These are phyloP conservation scores for Pythium myriotylum DNA, from an alignment of 352 stramenopile species.

Conservation along the genomic window DNA sequence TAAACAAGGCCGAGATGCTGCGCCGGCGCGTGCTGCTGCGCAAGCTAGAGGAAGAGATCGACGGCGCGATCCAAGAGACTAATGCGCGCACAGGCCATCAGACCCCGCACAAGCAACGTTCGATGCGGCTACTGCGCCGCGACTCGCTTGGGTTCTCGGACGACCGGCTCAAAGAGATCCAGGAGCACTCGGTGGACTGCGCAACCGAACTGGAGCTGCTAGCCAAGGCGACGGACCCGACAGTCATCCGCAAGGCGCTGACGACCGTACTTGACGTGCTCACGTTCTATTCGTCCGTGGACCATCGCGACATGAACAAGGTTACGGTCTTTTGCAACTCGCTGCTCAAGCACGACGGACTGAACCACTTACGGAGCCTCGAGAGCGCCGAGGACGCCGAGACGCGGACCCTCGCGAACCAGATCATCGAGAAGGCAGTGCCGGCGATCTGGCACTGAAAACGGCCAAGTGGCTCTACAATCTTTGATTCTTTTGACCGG, in stretches of 20 bases:
- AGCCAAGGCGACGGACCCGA: conserved; percentile 16
- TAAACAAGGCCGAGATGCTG: conserved; percentile 65
- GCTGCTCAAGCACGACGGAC: conserved; percentile 67
- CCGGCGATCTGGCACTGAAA: conserved; percentile 77
- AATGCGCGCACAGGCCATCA: conserved; percentile 12
- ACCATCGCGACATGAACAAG: conserved; percentile 79
- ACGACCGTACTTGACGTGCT: conserved; percentile 72
- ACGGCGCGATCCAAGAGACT: conserved; percentile 66
- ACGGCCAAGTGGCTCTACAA: conserved; percentile 17
- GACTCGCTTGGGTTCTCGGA: conserved; percentile 43
- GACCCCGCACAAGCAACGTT: conserved; percentile 11
- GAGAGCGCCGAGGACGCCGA: conserved; percentile 52
- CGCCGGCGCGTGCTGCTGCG: conserved; percentile 61
- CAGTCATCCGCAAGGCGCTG: conserved; percentile 46
- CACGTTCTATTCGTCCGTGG: conserved; percentile 65
- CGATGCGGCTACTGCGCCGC: conserved; percentile 25
- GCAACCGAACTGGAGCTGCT: conserved; percentile 57
- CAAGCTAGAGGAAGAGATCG: conserved; percentile 77
- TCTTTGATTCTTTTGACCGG: no score
- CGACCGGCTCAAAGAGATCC: conserved; percentile 55
- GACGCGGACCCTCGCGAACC: conserved; percentile 58
- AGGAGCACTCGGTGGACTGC: conserved; percentile 65
- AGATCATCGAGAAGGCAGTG: conserved; percentile 84
- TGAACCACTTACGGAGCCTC: conserved; percentile 69
- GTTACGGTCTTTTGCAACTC: conserved; percentile 86